phyloP scores from a whole-genome alignment of 1,284 basidiomycete species.

The Cutaneotrichosporon daszewskae region DNA sequence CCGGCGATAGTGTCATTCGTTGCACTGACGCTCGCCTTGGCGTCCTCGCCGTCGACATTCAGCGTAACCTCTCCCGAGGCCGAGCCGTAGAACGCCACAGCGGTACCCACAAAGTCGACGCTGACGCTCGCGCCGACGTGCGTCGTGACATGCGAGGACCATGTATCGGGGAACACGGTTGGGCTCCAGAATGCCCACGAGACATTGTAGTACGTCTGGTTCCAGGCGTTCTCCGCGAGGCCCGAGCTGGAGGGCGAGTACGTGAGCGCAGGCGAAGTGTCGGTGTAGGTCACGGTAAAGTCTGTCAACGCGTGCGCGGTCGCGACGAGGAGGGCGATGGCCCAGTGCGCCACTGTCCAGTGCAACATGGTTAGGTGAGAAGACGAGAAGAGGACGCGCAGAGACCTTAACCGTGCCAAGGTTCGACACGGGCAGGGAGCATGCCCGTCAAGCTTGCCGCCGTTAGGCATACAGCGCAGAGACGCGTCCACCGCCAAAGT shows the following conservation, averaged over 20 bases:
- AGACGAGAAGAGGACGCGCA: too few relatives aligned
- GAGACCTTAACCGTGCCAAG: too few relatives aligned
- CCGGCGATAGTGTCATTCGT: too few relatives aligned
- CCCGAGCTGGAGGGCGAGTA: background rate
- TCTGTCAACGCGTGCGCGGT: background rate
- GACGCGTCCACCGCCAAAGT: too few relatives aligned
- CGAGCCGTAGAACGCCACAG: slow-evolving; percentile 1
- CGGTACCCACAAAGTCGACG: slow-evolving; percentile 3
- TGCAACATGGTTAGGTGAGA: too few relatives aligned
- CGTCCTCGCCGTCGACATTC: background rate
- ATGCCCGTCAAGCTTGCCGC: too few relatives aligned
- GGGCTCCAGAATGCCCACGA: background rate
- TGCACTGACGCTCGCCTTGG: too few relatives aligned
- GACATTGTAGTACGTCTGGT: background rate
- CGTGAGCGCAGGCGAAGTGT: background rate
- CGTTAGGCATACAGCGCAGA: too few relatives aligned
- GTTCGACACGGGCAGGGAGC: too few relatives aligned
- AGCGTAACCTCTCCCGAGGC: background rate
- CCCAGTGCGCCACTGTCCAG: too few relatives aligned
- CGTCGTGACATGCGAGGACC: background rate
- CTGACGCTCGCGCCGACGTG: background rate
- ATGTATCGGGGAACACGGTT: background rate
- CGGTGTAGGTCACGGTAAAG: slow-evolving; percentile 2
- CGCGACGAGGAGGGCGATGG: too few relatives aligned
- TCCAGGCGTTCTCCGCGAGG: slow-evolving; percentile 1